These are phyloP conservation scores for Citrullus amarus DNA, from an alignment of 306 rosid genomes.

Conservation along the genomic window DNA sequence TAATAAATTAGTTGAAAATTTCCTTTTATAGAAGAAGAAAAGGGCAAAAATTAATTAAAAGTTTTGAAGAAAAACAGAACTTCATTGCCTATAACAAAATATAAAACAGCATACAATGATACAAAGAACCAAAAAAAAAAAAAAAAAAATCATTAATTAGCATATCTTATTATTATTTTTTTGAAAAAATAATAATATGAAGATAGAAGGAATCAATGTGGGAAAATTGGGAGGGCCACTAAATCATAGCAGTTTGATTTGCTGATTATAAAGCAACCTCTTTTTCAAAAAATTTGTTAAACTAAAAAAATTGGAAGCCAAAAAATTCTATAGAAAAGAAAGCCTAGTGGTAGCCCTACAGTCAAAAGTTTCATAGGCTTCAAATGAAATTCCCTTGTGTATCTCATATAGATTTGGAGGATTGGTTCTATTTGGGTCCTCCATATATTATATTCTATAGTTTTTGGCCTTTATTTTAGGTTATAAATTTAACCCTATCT, in stretches of 20 bases:
- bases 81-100: background rate
- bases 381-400: background rate
- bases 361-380: slow-evolving; percentile 9
- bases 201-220: background rate
- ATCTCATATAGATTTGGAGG: slow-evolving; percentile 1
- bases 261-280: background rate
- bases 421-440: background rate
- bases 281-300: background rate
- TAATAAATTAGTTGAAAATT: too few species aligned
- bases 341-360: background rate
- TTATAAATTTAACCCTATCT: background rate
- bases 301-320: background rate
- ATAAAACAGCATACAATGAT: background rate
- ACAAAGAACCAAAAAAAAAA: background rate
- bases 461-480: background rate
- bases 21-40: background rate
- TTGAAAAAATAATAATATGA: background rate
- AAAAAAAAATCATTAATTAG: background rate
- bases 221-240: background rate
- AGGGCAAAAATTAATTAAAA: background rate
- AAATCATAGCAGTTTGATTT: slow-evolving; percentile 2
- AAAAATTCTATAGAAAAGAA: background rate
- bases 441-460: background rate
- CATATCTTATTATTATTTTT: background rate
- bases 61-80: background rate